A percentile compares a stretch with the other conserved stretches of the same genome.
Conservation (phyloP, 257 asterid genomes). For the Scutellaria galericulata region DNA sequence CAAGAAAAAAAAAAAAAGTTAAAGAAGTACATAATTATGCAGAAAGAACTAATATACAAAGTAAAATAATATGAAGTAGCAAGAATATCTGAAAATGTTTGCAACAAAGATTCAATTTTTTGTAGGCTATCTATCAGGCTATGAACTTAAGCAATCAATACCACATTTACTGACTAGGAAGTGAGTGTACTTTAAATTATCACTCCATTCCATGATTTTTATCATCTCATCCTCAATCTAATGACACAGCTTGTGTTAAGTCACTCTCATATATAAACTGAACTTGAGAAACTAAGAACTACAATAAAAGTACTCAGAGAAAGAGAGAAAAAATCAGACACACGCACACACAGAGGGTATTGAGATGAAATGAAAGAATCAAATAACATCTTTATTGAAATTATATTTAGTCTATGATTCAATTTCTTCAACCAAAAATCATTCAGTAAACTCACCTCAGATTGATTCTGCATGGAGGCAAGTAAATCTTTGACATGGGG, state of each 20-base stretch:
- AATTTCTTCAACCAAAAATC: constrained; percentile 29
- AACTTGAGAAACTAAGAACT: constrained; percentile 8
- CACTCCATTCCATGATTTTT: constrained; percentile 1
- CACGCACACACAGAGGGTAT: background rate
- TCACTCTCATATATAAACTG: constrained; percentile 6
- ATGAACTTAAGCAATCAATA: constrained; percentile 11
- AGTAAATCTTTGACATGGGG: constrained; percentile 88
- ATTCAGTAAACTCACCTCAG: constrained; percentile 69
- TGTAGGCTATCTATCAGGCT: background rate
- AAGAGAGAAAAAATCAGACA: background rate
- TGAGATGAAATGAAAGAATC: background rate
- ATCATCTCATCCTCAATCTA: constrained; percentile 23
- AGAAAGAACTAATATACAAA: background rate
- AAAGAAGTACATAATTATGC: background rate
- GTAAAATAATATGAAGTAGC: background rate
- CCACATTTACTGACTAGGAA: constrained; percentile 1
- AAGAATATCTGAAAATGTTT: background rate
- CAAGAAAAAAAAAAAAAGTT: background rate
- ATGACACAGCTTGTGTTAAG: background rate
- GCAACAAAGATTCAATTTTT: background rate
- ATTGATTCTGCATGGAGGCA: constrained; percentile 86
- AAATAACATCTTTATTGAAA: background rate
- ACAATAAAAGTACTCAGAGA: background rate
- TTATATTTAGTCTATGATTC: background rate
- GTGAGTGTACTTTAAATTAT: constrained; percentile 5